Evolutionary conservation across 2,329 filamentous ascomycete genomes (phyloP).

Genomic region (Dactylellina haptotyla): DNA sequence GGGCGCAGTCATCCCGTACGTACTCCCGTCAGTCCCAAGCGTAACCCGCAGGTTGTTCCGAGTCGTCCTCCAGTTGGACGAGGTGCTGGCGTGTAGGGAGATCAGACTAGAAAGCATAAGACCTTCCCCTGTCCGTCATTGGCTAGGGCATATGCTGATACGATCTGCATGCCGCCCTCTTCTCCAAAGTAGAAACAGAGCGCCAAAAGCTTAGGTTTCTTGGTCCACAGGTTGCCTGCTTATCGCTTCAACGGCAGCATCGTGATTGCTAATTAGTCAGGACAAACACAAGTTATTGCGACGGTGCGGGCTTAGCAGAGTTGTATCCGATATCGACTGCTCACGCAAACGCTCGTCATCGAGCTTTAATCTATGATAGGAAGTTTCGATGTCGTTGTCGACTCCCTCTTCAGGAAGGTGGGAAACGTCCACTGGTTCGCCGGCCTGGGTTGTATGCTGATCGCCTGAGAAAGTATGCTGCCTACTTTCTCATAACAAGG

Average conservation of each 20-base stretch:
- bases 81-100: background rate
- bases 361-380: slow-evolving; percentile 42
- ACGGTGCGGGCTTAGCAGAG: slow-evolving; percentile 11
- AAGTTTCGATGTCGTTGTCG: slow-evolving; percentile 33
- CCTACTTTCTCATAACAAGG: slow-evolving; percentile 35
- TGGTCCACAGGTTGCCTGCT: slow-evolving; percentile 8
- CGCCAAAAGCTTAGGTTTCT: slow-evolving; percentile 10
- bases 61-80: background rate
- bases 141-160: slow-evolving; percentile 8
- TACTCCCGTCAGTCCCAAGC: background rate
- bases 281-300: slow-evolving; percentile 15
- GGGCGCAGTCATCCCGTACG: slow-evolving; percentile 8
- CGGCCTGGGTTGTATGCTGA: slow-evolving; percentile 20
- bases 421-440: background rate
- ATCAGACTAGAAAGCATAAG: slow-evolving; percentile 7
- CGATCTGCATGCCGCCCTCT: slow-evolving; percentile 27
- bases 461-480: slow-evolving; percentile 30
- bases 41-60: slow-evolving; percentile 3
- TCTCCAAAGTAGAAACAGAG: slow-evolving; percentile 23
- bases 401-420: slow-evolving; percentile 48
- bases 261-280: slow-evolving; percentile 34
- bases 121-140: slow-evolving; percentile 15
- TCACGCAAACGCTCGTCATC: slow-evolving; percentile 22
- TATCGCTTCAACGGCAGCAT: slow-evolving; percentile 24
- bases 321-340: background rate